Percentiles rank a stretch among this genome's conserved stretches.
Evolutionary conservation across 257 asterid species (phyloP).

Genomic region (Solanum clarkiae): DNA sequence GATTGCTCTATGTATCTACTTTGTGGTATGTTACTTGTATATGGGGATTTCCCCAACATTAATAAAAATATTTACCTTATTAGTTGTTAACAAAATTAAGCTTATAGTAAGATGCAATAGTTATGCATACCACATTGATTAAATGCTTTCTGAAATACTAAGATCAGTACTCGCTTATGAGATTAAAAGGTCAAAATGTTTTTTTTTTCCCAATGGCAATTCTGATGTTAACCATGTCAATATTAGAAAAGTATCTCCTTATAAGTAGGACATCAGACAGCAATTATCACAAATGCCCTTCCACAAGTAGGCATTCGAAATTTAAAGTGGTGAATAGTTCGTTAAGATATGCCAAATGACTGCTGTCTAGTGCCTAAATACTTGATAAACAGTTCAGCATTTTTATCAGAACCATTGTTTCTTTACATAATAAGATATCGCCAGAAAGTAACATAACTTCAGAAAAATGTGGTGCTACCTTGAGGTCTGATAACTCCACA

Average conservation of each 20-base stretch:
- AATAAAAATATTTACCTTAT: background rate
- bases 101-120: background rate
- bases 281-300: background rate
- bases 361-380: background rate
- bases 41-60: background rate
- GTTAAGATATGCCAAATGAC: background rate
- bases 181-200: background rate
- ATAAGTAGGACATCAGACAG: background rate
- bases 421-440: background rate
- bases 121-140: background rate
- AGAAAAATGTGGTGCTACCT: slow-evolving; percentile 32
- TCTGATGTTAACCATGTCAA: background rate
- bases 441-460: background rate
- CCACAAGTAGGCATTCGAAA: background rate
- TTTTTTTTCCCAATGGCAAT: background rate
- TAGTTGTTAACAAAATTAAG: background rate
- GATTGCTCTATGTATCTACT: background rate
- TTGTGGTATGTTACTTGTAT: background rate
- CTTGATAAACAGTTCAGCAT: background rate
- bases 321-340: background rate
- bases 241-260: background rate
- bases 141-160: background rate
- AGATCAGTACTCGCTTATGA: background rate
- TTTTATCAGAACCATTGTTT: background rate
- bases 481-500: slow-evolving; percentile 53